Conservation (phyloP, 2,329 filamentous ascomycete species). For the Monosporascus ibericus region DNA sequence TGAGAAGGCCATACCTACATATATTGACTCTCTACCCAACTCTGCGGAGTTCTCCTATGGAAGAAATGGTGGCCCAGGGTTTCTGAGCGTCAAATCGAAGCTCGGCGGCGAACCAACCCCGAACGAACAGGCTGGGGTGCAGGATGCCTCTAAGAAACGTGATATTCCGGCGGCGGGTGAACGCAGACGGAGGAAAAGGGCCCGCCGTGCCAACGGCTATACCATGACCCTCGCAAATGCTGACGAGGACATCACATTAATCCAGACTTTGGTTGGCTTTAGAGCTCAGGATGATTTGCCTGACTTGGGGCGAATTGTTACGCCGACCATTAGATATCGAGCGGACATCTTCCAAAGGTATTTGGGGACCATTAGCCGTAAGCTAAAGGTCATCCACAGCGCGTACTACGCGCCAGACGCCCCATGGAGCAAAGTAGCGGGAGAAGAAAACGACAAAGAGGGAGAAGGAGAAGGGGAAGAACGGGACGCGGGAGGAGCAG, state of each 20-base stretch:
- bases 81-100: conserved; percentile 3
- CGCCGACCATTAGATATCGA: conserved; percentile 1
- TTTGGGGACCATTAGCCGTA: no score
- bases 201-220: background rate
- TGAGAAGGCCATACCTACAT: conserved; percentile 5
- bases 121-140: background rate
- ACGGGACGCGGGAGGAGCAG: no score
- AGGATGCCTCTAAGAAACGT: background rate
- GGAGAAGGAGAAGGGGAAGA: no score
- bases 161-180: background rate
- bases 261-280: background rate
- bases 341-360: conserved; percentile 1
- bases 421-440: background rate
- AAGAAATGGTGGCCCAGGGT: conserved; percentile 3
- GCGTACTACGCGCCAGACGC: no score
- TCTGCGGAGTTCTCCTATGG: conserved; percentile 5
- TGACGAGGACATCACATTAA: conserved; percentile 3
- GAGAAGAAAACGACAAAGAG: no score
- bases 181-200: background rate
- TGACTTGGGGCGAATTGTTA: background rate
- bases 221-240: conserved; percentile 3
- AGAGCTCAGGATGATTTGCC: background rate
- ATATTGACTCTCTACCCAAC: conserved; percentile 3
- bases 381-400: no score
- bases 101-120: conserved; percentile 5